These are phyloP conservation scores for Haberlea rhodopensis DNA, from an alignment of 257 asterid genomes.

Conservation along the genomic window DNA sequence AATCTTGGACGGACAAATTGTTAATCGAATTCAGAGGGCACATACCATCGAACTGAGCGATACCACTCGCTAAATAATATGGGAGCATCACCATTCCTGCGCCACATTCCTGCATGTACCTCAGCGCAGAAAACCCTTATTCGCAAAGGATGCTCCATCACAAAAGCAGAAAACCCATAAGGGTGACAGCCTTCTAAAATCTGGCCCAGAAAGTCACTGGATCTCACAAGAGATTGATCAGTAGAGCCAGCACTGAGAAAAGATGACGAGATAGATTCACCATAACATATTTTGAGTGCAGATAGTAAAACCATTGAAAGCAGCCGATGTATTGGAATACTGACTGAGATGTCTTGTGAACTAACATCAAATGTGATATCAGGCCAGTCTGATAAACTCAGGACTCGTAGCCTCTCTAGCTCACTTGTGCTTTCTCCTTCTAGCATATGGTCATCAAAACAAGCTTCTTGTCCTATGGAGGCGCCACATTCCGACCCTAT, in stretches of 20 bases:
- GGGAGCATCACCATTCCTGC: slow-evolving; percentile 84
- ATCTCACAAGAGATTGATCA: slow-evolving; percentile 38
- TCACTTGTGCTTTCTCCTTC: slow-evolving; percentile 62
- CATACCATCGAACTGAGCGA: slow-evolving; percentile 91
- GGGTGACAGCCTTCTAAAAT: slow-evolving; percentile 88
- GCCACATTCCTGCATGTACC: slow-evolving; percentile 99
- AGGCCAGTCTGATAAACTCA: slow-evolving; percentile 83
- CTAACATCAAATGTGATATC: slow-evolving; percentile 78
- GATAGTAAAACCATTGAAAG: slow-evolving; percentile 72
- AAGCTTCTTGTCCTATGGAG: slow-evolving; percentile 40
- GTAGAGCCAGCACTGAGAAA: slow-evolving; percentile 32
- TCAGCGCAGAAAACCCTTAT: slow-evolving; percentile 95
- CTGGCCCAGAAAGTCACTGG: slow-evolving; percentile 60
- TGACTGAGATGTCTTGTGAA: slow-evolving; percentile 80
- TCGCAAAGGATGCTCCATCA: slow-evolving; percentile 94
- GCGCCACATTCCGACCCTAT: slow-evolving; percentile 45
- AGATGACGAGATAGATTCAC: slow-evolving; percentile 49
- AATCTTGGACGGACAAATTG: slow-evolving; percentile 3
- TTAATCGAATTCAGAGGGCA: slow-evolving; percentile 19
- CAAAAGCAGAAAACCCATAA: slow-evolving; percentile 78
- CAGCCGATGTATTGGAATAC: slow-evolving; percentile 83
- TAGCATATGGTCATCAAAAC: slow-evolving; percentile 45
- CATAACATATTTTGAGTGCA: slow-evolving; percentile 72
- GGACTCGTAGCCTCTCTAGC: slow-evolving; percentile 64
- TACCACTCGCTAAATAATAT: slow-evolving; percentile 84